Percentiles rank a stretch among this genome's conserved stretches.
Evolutionary conservation across 805 yeast species (phyloP).

Genomic region (Ogataea henricii): DNA sequence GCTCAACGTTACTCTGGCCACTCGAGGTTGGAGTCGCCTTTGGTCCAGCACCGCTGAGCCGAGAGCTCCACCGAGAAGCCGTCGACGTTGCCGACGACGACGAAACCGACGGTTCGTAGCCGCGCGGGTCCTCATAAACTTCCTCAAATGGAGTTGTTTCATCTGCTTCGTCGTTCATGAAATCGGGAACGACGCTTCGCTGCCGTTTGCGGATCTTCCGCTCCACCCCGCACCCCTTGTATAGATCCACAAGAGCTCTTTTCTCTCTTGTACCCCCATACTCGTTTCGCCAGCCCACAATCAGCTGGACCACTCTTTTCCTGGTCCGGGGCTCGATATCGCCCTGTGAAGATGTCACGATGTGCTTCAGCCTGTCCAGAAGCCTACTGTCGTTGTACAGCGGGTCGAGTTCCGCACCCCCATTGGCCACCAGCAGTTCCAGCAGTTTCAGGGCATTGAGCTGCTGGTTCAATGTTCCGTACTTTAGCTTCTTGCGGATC

Average conservation of each 20-base stretch:
- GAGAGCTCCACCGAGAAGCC: neutral
- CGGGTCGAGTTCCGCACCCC: slow-evolving; percentile 43
- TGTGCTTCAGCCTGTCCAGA: slow-evolving; percentile 59
- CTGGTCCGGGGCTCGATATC: slow-evolving; percentile 45
- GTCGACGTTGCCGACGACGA: slow-evolving; percentile 14
- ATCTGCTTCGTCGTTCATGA: slow-evolving; percentile 57
- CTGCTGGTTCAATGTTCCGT: slow-evolving; percentile 71
- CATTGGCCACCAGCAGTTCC: slow-evolving; percentile 61
- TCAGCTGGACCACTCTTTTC: slow-evolving; percentile 50
- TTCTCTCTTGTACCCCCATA: slow-evolving; percentile 52
- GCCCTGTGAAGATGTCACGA: slow-evolving; percentile 39
- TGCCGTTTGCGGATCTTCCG: slow-evolving; percentile 10
- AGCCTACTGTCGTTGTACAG: slow-evolving; percentile 71
- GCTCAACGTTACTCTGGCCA: slow-evolving; percentile 33
- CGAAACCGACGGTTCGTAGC: slow-evolving; percentile 21
- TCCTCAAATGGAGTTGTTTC: slow-evolving; percentile 40
- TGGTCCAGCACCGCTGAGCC: slow-evolving; percentile 2
- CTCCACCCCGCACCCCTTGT: slow-evolving; percentile 43
- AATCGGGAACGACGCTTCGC: slow-evolving; percentile 36
- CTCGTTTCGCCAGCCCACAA: slow-evolving; percentile 68
- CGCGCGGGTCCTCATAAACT: slow-evolving; percentile 25
- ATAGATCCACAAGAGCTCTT: slow-evolving; percentile 48
- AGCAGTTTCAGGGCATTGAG: slow-evolving; percentile 59
- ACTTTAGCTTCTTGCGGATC: slow-evolving; percentile 82
- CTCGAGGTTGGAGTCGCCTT: neutral